Evolutionary conservation across 106 monocot species (phyloP).

Genomic region (Acanthochlamys bracteata): DNA sequence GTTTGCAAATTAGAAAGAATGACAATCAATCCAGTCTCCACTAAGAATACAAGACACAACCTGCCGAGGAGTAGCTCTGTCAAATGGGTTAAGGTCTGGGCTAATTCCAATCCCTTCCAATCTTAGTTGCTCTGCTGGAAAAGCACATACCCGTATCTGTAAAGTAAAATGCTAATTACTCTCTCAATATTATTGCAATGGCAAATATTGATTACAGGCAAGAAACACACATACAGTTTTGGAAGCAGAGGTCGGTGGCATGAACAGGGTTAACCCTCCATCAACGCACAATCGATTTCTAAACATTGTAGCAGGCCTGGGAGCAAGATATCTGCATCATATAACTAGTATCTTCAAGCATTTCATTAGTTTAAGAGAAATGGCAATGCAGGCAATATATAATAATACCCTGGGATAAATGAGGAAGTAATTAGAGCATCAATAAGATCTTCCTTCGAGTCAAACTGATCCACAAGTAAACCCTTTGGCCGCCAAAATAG

Average conservation of each 20-base stretch:
- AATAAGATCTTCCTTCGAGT: constrained; percentile 92
- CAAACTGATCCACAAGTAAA: constrained; percentile 86
- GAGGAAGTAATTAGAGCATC: constrained; percentile 90
- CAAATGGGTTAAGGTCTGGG: constrained; percentile 80
- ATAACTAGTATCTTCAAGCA: constrained; percentile 1
- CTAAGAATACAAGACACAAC: constrained; percentile 18
- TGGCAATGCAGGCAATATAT: constrained; percentile 1
- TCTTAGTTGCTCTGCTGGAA: constrained; percentile 50
- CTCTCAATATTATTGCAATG: too few species aligned
- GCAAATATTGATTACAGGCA: too few species aligned
- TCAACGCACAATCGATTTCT: constrained; percentile 83
- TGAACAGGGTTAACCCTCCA: constrained; percentile 90
- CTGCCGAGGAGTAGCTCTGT: constrained; percentile 72
- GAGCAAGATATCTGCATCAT: constrained; percentile 66
- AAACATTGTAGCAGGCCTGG: constrained; percentile 72
- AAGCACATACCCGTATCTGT: constrained; percentile 87
- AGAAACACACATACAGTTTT: constrained; percentile 34
- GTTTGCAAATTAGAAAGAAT: too few species aligned
- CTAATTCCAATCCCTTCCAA: constrained; percentile 77
- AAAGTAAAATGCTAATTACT: not conserved
- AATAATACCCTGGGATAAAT: constrained; percentile 85
- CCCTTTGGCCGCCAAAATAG: constrained; percentile 86
- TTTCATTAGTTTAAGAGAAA: not conserved
- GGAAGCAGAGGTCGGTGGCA: constrained; percentile 93
- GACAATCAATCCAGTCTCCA: too few species aligned